Evolutionary conservation across 202 grass and related monocot genomes (phyloP), one percentile per base, ranked within the genome.

Genomic region (Panicum hallii): DNA sequence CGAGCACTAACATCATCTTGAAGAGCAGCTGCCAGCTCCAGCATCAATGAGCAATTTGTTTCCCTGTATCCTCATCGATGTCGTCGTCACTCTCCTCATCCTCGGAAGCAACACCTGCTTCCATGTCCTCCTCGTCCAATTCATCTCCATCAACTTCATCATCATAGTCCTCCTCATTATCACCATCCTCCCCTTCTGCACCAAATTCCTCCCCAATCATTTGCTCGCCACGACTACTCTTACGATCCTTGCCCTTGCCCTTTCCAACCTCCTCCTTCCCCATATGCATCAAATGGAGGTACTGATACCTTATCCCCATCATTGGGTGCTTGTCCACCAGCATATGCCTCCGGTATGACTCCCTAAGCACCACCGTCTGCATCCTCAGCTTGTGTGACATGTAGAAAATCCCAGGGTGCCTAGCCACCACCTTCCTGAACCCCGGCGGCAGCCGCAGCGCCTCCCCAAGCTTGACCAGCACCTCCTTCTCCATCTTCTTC

Each of bases 241-340:
- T 84, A 58, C 36, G 72, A 48, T 79, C 81, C 58, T 87, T 89
- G 23, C 67, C 78, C 87, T 85, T 82, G 32, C 70, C 30, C 63
- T 90, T 95, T 4, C 50, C 78, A 5, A 38, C 78, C 45, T 80
- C 79, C 20, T 91, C 89, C 82, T 80, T 88, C 22, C 89, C 88
- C 88, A 92, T 90, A 82, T 95, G 96, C 96, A 99, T 99, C 79
- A 99, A 86, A 81, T 99, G 96, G 78, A 95, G 72, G 78, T 92
- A 95, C 28, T 87, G 89, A 86, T 92, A 95, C 82, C 89, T 89
- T 85, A 99, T 78, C 67, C 88, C 93, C 89, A 95, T 94, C 78
- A 95, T 70, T 5, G 93, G 93, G 77, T 95, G 89, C 56, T 95
- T 95, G 81, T 90, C 88, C 64, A 99, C 79, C 74, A 99, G 73